phyloP scores from a whole-genome alignment of 2,329 filamentous ascomycete species.

The Neonectria sp. region DNA sequence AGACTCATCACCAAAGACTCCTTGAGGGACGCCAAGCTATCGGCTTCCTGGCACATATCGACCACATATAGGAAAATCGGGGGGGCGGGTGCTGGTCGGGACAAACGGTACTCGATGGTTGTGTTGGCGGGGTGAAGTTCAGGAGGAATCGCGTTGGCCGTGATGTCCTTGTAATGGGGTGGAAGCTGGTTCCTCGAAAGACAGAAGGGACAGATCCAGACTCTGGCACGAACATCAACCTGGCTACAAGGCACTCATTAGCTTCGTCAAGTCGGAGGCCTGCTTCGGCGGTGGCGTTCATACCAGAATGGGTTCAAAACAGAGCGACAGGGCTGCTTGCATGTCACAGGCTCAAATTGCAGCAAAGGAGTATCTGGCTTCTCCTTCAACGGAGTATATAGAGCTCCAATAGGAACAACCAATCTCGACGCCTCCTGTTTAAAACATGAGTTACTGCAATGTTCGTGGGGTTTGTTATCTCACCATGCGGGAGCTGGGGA shows the following conservation, averaged over 20 bases:
- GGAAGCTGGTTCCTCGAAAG: constrained; percentile 87
- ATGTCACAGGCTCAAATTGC: constrained; percentile 96
- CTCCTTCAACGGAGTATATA: constrained; percentile 97
- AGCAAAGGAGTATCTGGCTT: constrained; percentile 90
- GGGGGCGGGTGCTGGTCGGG: constrained; percentile 85
- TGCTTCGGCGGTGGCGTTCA: constrained; percentile 48
- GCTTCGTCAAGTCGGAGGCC: constrained; percentile 9
- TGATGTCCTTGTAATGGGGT: constrained; percentile 92
- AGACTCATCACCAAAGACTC: constrained; percentile 90
- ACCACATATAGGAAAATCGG: constrained; percentile 92
- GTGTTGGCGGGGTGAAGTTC: constrained; percentile 87
- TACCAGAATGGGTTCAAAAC: constrained; percentile 98
- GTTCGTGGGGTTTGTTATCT: constrained; percentile 47
- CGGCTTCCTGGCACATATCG: constrained; percentile 90
- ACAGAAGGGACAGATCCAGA: constrained; percentile 94
- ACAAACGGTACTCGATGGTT: constrained; percentile 90
- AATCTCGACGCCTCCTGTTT: constrained; percentile 90
- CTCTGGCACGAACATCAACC: constrained; percentile 85
- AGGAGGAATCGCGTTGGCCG: constrained; percentile 84
- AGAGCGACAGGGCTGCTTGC: constrained; percentile 95
- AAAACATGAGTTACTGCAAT: constrained; percentile 22
- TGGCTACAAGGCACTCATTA: constrained; percentile 70
- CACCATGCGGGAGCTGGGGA: constrained; percentile 97
- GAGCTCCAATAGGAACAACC: constrained; percentile 94
- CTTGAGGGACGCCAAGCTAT: constrained; percentile 86